Evolutionary conservation across 441 rosid genomes (phyloP).

Genomic region (Euphorbia schlechtendalii): DNA sequence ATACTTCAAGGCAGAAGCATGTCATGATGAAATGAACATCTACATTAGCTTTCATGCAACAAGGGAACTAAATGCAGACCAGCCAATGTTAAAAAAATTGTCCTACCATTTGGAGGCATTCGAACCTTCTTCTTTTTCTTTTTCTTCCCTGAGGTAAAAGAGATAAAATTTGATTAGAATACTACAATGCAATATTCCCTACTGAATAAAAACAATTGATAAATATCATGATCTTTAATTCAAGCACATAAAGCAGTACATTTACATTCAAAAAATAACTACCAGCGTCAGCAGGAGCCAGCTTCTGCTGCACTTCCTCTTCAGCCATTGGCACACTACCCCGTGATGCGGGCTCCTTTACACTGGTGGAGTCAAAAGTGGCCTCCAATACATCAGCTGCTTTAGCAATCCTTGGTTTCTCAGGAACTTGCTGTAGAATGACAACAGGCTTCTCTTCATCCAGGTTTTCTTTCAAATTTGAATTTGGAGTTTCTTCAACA

Average conservation of each 20-base stretch:
- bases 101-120: conserved; percentile 53
- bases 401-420: conserved; percentile 43
- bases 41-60: background rate
- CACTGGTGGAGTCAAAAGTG: conserved; percentile 58
- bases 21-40: background rate
- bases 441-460: conserved; percentile 41
- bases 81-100: background rate
- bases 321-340: conserved; percentile 64
- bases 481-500: conserved; percentile 31
- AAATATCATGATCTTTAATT: background rate
- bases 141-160: conserved; percentile 56
- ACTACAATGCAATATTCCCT: background rate
- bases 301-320: conserved; percentile 90
- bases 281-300: conserved; percentile 75
- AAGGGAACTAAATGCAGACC: background rate
- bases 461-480: conserved; percentile 27
- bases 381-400: conserved; percentile 62
- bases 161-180: background rate
- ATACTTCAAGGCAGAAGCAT: too few relatives aligned
- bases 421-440: conserved; percentile 37
- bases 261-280: conserved; percentile 13
- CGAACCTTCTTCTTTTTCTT: conserved; percentile 92
- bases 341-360: conserved; percentile 76
- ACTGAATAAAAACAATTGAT: background rate
- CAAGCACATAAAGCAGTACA: background rate